Conservation (phyloP, 2,329 filamentous ascomycete genomes). For the Cytospora paraplurivora region DNA sequence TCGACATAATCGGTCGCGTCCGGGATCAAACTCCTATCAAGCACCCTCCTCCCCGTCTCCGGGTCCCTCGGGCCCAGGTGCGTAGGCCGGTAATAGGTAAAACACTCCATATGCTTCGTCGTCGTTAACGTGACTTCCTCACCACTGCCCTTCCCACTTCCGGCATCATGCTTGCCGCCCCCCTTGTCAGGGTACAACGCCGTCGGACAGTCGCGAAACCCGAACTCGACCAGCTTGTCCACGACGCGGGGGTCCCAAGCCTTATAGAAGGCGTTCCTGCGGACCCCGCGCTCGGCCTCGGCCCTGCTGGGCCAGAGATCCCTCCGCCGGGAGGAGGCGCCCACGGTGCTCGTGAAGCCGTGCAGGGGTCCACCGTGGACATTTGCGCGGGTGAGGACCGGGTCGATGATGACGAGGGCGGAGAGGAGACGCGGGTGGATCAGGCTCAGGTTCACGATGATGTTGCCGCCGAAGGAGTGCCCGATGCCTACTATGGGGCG, state of each 20-base stretch:
- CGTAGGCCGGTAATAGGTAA: constrained; percentile 70
- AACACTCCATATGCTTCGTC: constrained; percentile 85
- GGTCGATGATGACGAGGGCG: constrained; percentile 78
- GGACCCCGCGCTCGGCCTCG: constrained; percentile 68
- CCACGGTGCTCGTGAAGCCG: constrained; percentile 46
- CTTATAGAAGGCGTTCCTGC: constrained; percentile 73
- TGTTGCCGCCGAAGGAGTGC: constrained; percentile 83
- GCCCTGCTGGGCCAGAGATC: constrained; percentile 80
- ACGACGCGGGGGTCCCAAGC: constrained; percentile 82
- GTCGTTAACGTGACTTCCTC: constrained; percentile 72
- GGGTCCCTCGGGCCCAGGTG: constrained; percentile 46
- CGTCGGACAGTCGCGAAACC: constrained; percentile 75
- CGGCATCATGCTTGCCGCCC: constrained; percentile 32
- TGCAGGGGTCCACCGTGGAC: constrained; percentile 40
- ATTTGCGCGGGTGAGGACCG: constrained; percentile 65
- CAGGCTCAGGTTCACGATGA: constrained; percentile 70
- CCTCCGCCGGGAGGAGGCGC: constrained; percentile 69
- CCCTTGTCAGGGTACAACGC: constrained; percentile 51
- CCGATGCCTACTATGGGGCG: constrained; percentile 82
- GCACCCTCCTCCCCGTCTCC: constrained; percentile 39
- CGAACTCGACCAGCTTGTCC: constrained; percentile 70
- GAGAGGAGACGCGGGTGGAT: constrained; percentile 81
- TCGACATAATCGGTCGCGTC: constrained; percentile 47
- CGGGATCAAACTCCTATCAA: constrained; percentile 45
- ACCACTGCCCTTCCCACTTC: constrained; percentile 34